Conservation (phyloP, 805 yeast species). For the Candida palmyrensis region DNA sequence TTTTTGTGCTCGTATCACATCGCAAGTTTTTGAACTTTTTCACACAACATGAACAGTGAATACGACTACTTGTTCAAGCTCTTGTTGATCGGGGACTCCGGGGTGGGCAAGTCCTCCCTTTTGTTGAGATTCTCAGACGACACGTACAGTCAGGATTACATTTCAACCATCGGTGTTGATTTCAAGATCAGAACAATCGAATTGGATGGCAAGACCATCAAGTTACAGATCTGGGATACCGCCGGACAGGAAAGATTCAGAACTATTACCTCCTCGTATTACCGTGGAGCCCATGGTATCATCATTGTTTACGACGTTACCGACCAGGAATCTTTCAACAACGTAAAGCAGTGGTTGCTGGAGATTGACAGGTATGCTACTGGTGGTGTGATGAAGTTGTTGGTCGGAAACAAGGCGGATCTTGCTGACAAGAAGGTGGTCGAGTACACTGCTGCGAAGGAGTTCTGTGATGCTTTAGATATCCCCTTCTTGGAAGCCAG, state of each 20-base stretch:
- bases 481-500: constrained; percentile 96
- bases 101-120: constrained; percentile 86
- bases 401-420: constrained; percentile 97
- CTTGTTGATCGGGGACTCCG: constrained; percentile 90
- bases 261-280: constrained; percentile 93
- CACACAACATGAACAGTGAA: constrained; percentile 69
- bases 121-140: constrained; percentile 92
- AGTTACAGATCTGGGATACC: constrained; percentile 95
- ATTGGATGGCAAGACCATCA: constrained; percentile 86
- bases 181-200: constrained; percentile 96
- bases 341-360: constrained; percentile 97
- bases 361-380: constrained; percentile 98
- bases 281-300: constrained; percentile 98
- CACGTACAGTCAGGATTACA: constrained; percentile 93
- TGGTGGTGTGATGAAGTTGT: constrained; percentile 90
- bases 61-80: constrained; percentile 97
- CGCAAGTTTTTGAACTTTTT: background rate
- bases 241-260: constrained; percentile 97
- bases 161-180: constrained; percentile 97
- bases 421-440: constrained; percentile 90
- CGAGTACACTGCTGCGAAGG: constrained; percentile 93
- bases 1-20: background rate
- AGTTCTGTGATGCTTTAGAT: constrained; percentile 91
- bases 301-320: constrained; percentile 97
- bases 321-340: constrained; percentile 92